A percentile compares a stretch with the other conserved stretches of the same genome.
phyloP scores from a whole-genome alignment of 495 filamentous ascomycete species.

The Aspergillus carlsbadensis region DNA sequence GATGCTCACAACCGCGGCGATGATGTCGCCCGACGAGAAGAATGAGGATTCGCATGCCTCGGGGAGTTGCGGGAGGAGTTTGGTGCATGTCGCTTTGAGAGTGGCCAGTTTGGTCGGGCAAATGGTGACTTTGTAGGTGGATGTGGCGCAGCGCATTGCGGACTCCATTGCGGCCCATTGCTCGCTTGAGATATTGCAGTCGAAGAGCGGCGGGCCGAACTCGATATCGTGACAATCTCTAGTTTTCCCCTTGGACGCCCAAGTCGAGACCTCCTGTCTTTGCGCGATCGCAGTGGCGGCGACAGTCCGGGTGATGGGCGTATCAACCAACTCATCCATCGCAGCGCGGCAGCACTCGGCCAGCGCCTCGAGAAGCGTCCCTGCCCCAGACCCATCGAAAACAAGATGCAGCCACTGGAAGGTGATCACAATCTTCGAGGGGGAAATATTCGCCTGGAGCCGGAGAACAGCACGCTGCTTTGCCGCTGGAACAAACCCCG shows the following conservation, averaged over 20 bases:
- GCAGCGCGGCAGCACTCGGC: conserved; percentile 6
- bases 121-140: neutral
- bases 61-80: neutral
- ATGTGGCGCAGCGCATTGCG: neutral
- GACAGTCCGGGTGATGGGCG: neutral
- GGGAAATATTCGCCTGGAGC: conserved; percentile 15
- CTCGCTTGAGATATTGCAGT: conserved; percentile 3
- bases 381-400: conserved; percentile 13
- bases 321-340: neutral
- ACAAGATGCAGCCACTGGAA: conserved; percentile 10
- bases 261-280: conserved; percentile 2
- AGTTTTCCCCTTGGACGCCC: neutral
- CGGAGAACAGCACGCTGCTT: conserved; percentile 11
- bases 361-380: neutral
- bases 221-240: neutral
- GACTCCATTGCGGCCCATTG: conserved; percentile 10
- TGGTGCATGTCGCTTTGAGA: conserved; percentile 1
- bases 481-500: conserved; percentile 2
- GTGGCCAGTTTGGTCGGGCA: conserved; percentile 1
- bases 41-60: neutral
- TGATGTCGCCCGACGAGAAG: conserved; percentile 8
- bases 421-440: neutral
- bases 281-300: neutral
- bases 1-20: conserved; percentile 1
- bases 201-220: conserved; percentile 1